Evolutionary conservation across 768 basidiomycete species (phyloP).

Genomic region (Leucogyrophana mollusca): DNA sequence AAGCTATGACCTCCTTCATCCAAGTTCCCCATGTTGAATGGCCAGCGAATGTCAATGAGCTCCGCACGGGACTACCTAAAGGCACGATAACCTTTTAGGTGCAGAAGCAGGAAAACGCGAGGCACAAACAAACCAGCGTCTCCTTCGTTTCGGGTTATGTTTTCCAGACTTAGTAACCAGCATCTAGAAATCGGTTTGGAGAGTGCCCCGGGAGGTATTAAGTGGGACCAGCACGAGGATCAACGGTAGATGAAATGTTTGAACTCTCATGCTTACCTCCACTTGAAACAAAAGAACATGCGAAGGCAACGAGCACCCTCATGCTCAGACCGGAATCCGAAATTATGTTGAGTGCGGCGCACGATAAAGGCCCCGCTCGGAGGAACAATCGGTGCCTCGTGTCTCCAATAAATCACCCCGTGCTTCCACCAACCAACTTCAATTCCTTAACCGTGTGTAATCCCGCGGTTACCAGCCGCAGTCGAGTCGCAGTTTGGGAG

Average conservation of each 20-base stretch:
- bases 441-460: conserved; percentile 13
- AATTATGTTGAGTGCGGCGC: conserved; percentile 9
- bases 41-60: too few relatives aligned
- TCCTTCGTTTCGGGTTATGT: neutral
- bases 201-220: neutral
- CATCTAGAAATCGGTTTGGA: neutral
- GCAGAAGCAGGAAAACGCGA: too few relatives aligned
- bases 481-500: too few relatives aligned
- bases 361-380: conserved; percentile 6
- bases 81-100: too few relatives aligned
- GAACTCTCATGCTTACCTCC: neutral
- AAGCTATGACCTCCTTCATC: too few relatives aligned
- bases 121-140: neutral
- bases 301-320: neutral
- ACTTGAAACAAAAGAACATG: neutral
- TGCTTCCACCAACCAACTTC: conserved; percentile 2
- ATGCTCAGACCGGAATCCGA: conserved; percentile 3
- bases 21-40: too few relatives aligned
- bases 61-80: too few relatives aligned
- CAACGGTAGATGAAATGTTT: neutral
- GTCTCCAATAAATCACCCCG: conserved; percentile 1
- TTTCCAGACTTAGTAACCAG: neutral
- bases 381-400: conserved; percentile 8
- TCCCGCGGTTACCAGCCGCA: conserved; percentile 19
- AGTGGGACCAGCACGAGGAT: conserved; percentile 1